Evolutionary conservation across 1,139 yeast species (phyloP), one percentile per base, ranked within the genome.

Genomic region (Keqinozyma sinolaborantium): DNA sequence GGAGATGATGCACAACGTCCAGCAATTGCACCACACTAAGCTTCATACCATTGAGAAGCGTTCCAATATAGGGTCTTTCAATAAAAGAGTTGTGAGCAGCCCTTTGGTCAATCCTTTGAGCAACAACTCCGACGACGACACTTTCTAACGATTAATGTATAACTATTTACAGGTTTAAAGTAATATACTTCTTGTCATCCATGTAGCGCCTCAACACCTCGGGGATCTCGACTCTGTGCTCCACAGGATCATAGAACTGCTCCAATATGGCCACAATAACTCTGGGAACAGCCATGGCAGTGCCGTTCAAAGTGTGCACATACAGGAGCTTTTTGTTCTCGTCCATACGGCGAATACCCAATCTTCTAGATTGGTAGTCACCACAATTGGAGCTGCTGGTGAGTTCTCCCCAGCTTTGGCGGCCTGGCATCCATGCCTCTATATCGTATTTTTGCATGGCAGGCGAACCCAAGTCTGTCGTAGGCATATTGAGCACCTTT

Each of bases 371-470:
- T 58, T 94, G 99, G 54, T 77, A 94, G 46, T 90, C 97, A 3
- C 90, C 77, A 56, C 99, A 94, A 50, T 90, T 92, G 2, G 97
- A 88, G 2, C 94, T 70, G 26, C 96, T 86, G 1, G 95, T 81
- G 23, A 92, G 70, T 51, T 94, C 99, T 3, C 99, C 99, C 87
- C 95, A 94, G 2, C 62, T 59, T 2, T 87, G 87, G 47, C 97
- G 75, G 2, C 98, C 97, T 0, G 97, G 98, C 97, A 94, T 92
- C 92, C 96, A 87, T 0, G 94, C 96, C 56, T 94, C 99, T 34
- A 90, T 85, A 48, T 94, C 98, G 50, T 81, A 87, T 56, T 94
- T 94, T 50, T 83, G 82, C 57, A 72, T 77, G 0, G 98, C 98
- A 1, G 98, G 96, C 0, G 95, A 83, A 0, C 98, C 98, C 31